Percentiles rank a stretch among this genome's conserved stretches.
Conservation (phyloP, 768 basidiomycete species). For the Antrodiella citrinella region DNA sequence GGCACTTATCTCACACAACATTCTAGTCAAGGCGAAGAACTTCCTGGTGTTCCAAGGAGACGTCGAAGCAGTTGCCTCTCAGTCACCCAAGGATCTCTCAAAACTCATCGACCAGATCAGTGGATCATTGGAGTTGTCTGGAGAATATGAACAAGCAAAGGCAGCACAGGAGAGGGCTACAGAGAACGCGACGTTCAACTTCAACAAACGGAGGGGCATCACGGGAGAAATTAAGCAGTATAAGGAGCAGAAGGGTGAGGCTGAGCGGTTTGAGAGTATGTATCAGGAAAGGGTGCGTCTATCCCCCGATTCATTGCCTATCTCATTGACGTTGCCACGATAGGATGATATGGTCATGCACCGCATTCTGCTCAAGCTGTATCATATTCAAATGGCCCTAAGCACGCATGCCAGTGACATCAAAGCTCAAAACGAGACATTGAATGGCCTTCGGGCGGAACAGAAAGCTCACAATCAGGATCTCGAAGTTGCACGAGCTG, state of each 20-base stretch:
- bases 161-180: slow-evolving; percentile 84
- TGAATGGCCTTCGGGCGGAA: slow-evolving; percentile 60
- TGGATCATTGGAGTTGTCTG: slow-evolving; percentile 84
- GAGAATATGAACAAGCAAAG: slow-evolving; percentile 85
- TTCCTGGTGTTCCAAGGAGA: slow-evolving; percentile 99
- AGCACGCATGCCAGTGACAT: slow-evolving; percentile 65
- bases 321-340: background rate
- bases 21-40: slow-evolving; percentile 98
- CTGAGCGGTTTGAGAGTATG: slow-evolving; percentile 77
- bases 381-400: slow-evolving; percentile 81
- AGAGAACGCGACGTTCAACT: slow-evolving; percentile 91
- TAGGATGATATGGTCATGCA: slow-evolving; percentile 79
- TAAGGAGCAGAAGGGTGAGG: slow-evolving; percentile 93
- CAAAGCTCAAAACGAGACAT: slow-evolving; percentile 61
- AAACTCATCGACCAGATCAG: slow-evolving; percentile 93
- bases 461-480: slow-evolving; percentile 64
- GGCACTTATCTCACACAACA: slow-evolving; percentile 81
- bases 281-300: slow-evolving; percentile 60
- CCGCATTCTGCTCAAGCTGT: slow-evolving; percentile 82
- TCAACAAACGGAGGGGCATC: slow-evolving; percentile 88
- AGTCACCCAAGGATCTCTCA: slow-evolving; percentile 84
- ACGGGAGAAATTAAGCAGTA: slow-evolving; percentile 95
- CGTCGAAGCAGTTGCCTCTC: slow-evolving; percentile 95
- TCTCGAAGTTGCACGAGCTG: slow-evolving; percentile 64
- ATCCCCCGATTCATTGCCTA: background rate